A percentile compares a stretch with the other conserved stretches of the same genome.
Evolutionary conservation across 768 basidiomycete species (phyloP).

Genomic region (Hygrocybe coccinea): DNA sequence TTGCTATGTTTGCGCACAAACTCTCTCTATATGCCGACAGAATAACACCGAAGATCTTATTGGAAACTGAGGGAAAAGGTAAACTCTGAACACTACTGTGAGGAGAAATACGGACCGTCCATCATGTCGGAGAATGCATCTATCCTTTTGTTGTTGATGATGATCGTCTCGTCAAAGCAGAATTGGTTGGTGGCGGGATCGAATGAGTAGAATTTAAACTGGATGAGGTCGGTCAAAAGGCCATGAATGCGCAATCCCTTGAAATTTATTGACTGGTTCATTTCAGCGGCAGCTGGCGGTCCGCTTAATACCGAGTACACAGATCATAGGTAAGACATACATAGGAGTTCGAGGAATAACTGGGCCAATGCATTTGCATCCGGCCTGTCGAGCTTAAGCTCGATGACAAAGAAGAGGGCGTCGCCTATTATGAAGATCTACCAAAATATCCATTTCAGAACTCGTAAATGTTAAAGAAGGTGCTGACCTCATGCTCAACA

Average conservation of each 20-base stretch:
- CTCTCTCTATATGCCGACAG: slow-evolving; percentile 16
- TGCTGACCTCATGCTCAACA: slow-evolving; percentile 15
- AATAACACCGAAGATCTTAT: slow-evolving; percentile 19
- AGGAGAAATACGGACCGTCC: slow-evolving; percentile 13
- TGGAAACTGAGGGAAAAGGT: slow-evolving; percentile 14
- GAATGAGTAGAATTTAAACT: slow-evolving; percentile 23
- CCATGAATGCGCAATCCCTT: slow-evolving; percentile 18
- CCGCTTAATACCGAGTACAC: slow-evolving; percentile 8
- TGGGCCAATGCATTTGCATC: slow-evolving; percentile 13
- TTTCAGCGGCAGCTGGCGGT: slow-evolving; percentile 16
- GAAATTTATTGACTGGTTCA: slow-evolving; percentile 12
- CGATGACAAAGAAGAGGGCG: slow-evolving; percentile 14
- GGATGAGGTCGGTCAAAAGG: slow-evolving; percentile 19
- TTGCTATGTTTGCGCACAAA: slow-evolving; percentile 11
- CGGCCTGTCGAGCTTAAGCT: slow-evolving; percentile 6
- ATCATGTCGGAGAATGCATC: slow-evolving; percentile 17
- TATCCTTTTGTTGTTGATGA: slow-evolving; percentile 15
- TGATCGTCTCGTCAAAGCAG: slow-evolving; percentile 16
- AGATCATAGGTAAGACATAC: slow-evolving; percentile 14
- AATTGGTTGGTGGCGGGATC: slow-evolving; percentile 17
- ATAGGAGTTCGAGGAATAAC: slow-evolving; percentile 17
- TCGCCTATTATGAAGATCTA: slow-evolving; percentile 17
- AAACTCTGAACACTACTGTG: slow-evolving; percentile 10
- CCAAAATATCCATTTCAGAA: neutral
- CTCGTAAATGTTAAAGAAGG: slow-evolving; percentile 3